A percentile compares a stretch with the other conserved stretches of the same genome.
Evolutionary conservation across 2,329 filamentous ascomycete genomes (phyloP).

Genomic region (Arachnopeziza araneosa): DNA sequence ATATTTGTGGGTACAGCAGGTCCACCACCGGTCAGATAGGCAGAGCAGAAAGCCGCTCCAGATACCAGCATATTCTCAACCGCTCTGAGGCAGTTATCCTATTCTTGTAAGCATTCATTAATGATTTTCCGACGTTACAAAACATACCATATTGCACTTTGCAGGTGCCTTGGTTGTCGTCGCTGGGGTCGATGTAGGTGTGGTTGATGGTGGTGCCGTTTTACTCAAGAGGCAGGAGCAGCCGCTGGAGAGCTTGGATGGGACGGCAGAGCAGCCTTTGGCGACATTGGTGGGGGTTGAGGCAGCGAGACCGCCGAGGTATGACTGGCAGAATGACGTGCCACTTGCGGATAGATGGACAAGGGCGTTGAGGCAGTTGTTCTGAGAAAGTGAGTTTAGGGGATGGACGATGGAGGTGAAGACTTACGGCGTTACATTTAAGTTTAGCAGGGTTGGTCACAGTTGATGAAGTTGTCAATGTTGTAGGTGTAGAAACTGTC

Average conservation of each 20-base stretch:
- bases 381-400: not conserved
- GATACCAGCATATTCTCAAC: not conserved
- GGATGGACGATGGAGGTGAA: not conserved
- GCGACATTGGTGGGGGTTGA: not conserved
- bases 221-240: not conserved
- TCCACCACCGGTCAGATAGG: not conserved
- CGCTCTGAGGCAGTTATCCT: not conserved
- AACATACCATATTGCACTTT: not conserved
- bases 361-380: not conserved
- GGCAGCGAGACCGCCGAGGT: not conserved
- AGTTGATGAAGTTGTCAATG: not conserved
- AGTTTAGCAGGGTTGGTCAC: not conserved
- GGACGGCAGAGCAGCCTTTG: not conserved
- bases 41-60: not conserved
- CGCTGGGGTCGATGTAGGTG: not conserved
- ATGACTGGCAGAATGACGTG: not conserved
- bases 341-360: not conserved
- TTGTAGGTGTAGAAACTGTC: not conserved
- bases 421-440: not conserved
- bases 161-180: not conserved
- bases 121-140: not conserved
- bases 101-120: not conserved
- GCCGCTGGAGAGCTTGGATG: not conserved
- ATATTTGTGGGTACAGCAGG: not conserved
- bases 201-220: not conserved